These are phyloP conservation scores for Naematelia encephala DNA, from an alignment of 768 basidiomycete species.

Conservation along the genomic window DNA sequence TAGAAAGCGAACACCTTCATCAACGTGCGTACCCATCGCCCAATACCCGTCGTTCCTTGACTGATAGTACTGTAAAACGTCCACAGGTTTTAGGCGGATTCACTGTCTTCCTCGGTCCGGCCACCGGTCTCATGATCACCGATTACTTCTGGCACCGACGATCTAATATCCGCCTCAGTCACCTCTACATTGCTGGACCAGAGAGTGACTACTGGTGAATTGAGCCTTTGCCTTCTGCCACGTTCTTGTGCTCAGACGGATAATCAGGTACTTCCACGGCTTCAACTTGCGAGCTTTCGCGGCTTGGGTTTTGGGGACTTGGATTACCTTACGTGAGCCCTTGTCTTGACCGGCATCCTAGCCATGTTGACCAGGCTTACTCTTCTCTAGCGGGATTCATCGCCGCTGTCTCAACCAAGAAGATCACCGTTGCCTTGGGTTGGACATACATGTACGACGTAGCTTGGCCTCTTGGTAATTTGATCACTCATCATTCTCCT, in stretches of 20 bases:
- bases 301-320: too few species aligned
- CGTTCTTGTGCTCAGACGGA: conserved; percentile 2
- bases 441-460: not conserved
- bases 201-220: conserved; percentile 3
- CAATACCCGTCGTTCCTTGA: not conserved
- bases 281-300: too few species aligned
- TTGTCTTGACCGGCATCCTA: too few species aligned
- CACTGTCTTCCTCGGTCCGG: not conserved
- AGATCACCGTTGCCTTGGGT: too few species aligned
- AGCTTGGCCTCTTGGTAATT: not conserved
- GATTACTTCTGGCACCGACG: conserved; percentile 2
- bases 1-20: conserved; percentile 4
- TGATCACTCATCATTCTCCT: too few species aligned
- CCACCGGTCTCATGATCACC: conserved; percentile 3
- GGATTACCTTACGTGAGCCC: too few species aligned
- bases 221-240: not conserved
- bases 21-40: not conserved
- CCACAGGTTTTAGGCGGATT: too few species aligned
- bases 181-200: not conserved
- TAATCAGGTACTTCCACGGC: not conserved
- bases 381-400: too few species aligned
- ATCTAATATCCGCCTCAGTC: not conserved
- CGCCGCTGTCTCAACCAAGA: too few species aligned
- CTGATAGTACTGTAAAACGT: too few species aligned
- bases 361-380: too few species aligned